A percentile compares a stretch with the other conserved stretches of the same genome.
Evolutionary conservation across 192 early-diverging fungal species (phyloP).

Genomic region (Rhizophlyctis rosea): DNA sequence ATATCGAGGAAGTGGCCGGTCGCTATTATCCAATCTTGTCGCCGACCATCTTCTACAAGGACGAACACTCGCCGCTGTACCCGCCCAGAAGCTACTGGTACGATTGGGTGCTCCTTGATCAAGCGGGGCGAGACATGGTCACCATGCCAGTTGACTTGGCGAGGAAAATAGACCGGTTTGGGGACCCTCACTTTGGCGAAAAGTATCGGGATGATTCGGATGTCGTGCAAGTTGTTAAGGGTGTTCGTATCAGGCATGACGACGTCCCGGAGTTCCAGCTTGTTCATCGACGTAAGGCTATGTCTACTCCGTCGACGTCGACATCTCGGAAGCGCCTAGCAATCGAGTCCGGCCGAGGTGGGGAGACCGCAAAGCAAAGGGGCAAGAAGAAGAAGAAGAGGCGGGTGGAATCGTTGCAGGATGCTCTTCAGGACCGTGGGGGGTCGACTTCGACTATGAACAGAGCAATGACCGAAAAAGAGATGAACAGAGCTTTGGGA

Average conservation of each 20-base stretch:
- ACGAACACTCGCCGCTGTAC: not conserved
- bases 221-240: not conserved
- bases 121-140: not conserved
- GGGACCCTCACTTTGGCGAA: not conserved
- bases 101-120: not conserved
- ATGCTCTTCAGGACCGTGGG: no score
- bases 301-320: no score
- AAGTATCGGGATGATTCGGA: not conserved
- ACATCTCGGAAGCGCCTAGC: no score
- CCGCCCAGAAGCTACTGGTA: not conserved
- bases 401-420: no score
- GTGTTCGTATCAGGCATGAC: not conserved
- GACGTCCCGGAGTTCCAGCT: not conserved
- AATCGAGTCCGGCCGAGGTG: no score
- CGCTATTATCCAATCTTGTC: slow-evolving; percentile 23
- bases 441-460: no score
- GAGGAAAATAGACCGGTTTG: not conserved
- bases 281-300: no score
- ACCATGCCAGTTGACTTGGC: not conserved
- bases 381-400: no score
- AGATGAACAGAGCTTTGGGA: no score
- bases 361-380: no score
- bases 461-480: no score
- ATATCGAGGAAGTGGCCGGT: slow-evolving; percentile 19
- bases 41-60: not conserved